A percentile compares a stretch with the other conserved stretches of the same genome.
These are phyloP conservation scores for Aspergillus nidulans DNA, from an alignment of 495 filamentous ascomycete species.

Conservation along the genomic window DNA sequence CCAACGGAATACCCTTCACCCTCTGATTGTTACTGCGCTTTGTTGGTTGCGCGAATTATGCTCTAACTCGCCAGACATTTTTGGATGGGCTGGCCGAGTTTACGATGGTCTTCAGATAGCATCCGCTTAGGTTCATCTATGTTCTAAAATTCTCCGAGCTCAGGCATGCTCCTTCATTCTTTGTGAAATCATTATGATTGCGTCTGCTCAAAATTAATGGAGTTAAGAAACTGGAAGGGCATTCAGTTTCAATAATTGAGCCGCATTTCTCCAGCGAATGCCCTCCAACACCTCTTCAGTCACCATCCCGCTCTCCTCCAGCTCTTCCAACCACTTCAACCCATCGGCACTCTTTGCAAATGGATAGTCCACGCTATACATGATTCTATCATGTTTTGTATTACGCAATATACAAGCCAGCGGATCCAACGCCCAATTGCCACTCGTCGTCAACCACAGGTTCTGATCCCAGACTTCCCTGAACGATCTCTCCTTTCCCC, in stretches of 20 bases:
- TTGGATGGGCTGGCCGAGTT: no score
- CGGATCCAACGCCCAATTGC: conserved; percentile 25
- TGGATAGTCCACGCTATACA: conserved; percentile 60
- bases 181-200: no score
- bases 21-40: no score
- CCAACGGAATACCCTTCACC: no score
- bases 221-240: not conserved
- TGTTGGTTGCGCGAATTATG: no score
- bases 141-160: no score
- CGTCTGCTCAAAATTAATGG: no score
- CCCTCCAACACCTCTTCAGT: conserved; percentile 45
- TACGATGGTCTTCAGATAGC: no score
- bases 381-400: conserved; percentile 45
- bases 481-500: conserved; percentile 23
- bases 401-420: conserved; percentile 44
- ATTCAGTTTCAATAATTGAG: conserved; percentile 37
- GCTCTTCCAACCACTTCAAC: conserved; percentile 43
- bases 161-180: no score
- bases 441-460: conserved; percentile 35
- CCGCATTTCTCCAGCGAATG: conserved; percentile 54
- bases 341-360: conserved; percentile 44
- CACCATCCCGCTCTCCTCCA: conserved; percentile 49
- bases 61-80: no score
- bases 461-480: conserved; percentile 39
- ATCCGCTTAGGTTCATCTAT: no score